Conservation (phyloP, 768 basidiomycete genomes). For the Rhizopogon salebrosus region DNA sequence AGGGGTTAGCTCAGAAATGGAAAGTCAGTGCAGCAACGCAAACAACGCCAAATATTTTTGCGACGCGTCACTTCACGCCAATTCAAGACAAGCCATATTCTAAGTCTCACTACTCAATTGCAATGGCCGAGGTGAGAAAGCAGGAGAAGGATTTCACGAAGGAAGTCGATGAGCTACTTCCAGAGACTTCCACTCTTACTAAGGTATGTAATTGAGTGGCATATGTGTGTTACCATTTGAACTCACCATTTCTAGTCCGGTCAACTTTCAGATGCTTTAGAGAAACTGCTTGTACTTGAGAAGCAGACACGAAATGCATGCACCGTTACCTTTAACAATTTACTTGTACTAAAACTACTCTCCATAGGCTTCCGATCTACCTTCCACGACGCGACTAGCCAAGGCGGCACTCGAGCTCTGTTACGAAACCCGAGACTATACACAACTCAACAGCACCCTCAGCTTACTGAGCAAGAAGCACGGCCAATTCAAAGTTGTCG, state of each 20-base stretch:
- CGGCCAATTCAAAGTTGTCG: constrained; percentile 87
- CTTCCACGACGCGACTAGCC: constrained; percentile 85
- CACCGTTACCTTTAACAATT: constrained; percentile 2
- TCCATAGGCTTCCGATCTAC: constrained; percentile 80
- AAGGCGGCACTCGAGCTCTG: constrained; percentile 67
- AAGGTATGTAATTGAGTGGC: constrained; percentile 51
- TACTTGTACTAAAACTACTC: constrained; percentile 1
- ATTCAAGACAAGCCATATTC: constrained; percentile 32
- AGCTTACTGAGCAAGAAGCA: constrained; percentile 86
- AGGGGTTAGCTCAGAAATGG: constrained; percentile 19
- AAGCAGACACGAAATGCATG: constrained; percentile 94
- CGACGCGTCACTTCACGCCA: constrained; percentile 54
- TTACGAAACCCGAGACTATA: constrained; percentile 67
- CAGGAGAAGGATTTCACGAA: constrained; percentile 83
- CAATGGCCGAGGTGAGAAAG: constrained; percentile 78
- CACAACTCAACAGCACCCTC: constrained; percentile 65
- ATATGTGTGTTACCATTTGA: constrained; percentile 2
- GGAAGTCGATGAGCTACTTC: constrained; percentile 75
- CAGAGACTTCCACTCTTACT: constrained; percentile 60
- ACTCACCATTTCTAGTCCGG: constrained; percentile 50
- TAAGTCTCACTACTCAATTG: constrained; percentile 36
- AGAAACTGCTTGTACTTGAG: constrained; percentile 84
- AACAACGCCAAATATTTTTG: constrained; percentile 44
- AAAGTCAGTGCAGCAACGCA: constrained; percentile 9
- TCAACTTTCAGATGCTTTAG: constrained; percentile 79